Evolutionary conservation across 2,329 filamentous ascomycete species (phyloP), one percentile per base, ranked within the genome.

Genomic region (Sarocladiaceae sp.): DNA sequence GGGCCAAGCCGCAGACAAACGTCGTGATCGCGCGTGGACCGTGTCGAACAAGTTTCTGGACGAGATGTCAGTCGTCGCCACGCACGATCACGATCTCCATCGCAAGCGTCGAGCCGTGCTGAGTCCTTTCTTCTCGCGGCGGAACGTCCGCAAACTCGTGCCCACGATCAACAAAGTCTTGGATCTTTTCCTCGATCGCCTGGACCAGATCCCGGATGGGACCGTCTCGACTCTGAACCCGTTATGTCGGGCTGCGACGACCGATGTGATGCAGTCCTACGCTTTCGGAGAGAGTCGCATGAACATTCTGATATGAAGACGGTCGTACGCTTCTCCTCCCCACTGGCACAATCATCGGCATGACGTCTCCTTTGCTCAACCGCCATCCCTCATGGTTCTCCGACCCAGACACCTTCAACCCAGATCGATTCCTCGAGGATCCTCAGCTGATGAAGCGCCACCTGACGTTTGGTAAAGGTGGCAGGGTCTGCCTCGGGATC

Each of bases 341-440:
- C 6, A 43, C 49, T 1, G 53, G 56, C 6, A 58, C 55, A 0
- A 58, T 60, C 0, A 55, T 71, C 2, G 59, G 63, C 15, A 67
- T 69, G 64, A 62, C 63, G 1, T 55, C 60, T 5, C 56, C 60
- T 4, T 48, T 55, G 10, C 43, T 61, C 44, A 56, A 57, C 40
- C 46, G 47, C 3, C 26, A 50, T 26, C 42, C 47, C 1, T 16
- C 27, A 1, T 16, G 51, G 1, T 56, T 51, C 27, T 16, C 46
- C 2, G 47, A 63, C 26, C 58, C 63, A 1, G 46, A 56, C 1
- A 32, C 16, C 1, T 67, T 65, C 45, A 31, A 33, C 3, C 53
- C 52, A 7, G 49, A 50, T 3, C 48, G 52, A 4, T 55, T 50
- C 9, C 6, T 53, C 6, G 47, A 51, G 21, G 32, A 55, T 13